A percentile compares a stretch with the other conserved stretches of the same genome.
Evolutionary conservation across 257 asterid species (phyloP).

Genomic region (Eucommia ulmoides): DNA sequence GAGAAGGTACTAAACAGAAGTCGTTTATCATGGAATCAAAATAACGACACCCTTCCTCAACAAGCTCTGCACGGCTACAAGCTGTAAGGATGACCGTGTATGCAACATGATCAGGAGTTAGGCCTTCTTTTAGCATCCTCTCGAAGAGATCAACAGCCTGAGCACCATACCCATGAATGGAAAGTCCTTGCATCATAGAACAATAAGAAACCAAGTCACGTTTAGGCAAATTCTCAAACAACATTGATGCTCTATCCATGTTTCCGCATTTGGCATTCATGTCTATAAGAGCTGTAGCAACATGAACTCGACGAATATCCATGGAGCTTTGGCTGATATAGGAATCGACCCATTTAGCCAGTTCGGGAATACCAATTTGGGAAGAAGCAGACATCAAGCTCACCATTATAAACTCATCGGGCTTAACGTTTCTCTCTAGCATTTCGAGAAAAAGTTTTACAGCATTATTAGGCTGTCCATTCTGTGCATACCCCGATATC

Average conservation of each 20-base stretch:
- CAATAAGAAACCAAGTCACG: conserved; percentile 48
- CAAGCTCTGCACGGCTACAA: conserved; percentile 48
- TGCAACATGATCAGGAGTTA: conserved; percentile 56
- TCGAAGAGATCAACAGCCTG: conserved; percentile 44
- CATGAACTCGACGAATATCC: conserved; percentile 33
- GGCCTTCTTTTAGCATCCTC: conserved; percentile 54
- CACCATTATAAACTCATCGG: conserved; percentile 57
- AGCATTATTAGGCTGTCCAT: conserved; percentile 50
- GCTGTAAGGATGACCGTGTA: conserved; percentile 51
- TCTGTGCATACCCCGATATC: conserved; percentile 63
- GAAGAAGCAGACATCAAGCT: conserved; percentile 76
- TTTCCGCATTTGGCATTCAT: conserved; percentile 80
- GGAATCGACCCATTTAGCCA: conserved; percentile 52
- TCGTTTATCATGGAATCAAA: conserved; percentile 33
- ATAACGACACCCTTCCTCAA: conserved; percentile 45
- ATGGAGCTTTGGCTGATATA: conserved; percentile 23
- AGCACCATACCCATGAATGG: conserved; percentile 38
- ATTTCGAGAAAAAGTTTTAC: conserved; percentile 36
- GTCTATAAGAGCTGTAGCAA: conserved; percentile 55
- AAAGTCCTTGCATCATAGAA: conserved; percentile 69
- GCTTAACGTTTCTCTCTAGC: conserved; percentile 28
- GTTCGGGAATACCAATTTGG: conserved; percentile 50
- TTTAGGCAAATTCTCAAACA: conserved; percentile 44
- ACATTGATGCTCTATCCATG: conserved; percentile 42
- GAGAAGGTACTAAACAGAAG: conserved; percentile 39